These are phyloP conservation scores for Trichosporon ovoides DNA, from an alignment of 1,284 basidiomycete genomes.

Conservation along the genomic window DNA sequence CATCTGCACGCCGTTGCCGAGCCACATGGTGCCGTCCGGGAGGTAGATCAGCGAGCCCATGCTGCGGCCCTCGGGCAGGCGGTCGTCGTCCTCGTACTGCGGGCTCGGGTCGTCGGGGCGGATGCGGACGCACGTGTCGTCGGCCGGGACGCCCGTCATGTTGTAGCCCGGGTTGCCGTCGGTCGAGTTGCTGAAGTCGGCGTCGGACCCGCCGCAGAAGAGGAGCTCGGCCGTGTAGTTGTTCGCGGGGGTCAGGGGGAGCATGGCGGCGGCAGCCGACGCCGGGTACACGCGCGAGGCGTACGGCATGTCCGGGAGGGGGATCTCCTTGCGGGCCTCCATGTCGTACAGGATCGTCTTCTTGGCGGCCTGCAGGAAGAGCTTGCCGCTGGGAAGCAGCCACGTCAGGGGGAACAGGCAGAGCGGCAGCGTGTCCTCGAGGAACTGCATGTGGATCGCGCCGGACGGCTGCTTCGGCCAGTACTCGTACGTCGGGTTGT, in stretches of 20 bases:
- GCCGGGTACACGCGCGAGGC: slow-evolving; percentile 85
- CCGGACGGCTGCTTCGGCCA: slow-evolving; percentile 60
- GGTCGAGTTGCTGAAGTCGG: slow-evolving; percentile 42
- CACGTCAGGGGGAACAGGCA: slow-evolving; percentile 83
- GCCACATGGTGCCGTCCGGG: slow-evolving; percentile 47
- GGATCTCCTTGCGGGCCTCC: slow-evolving; percentile 29
- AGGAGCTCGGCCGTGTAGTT: slow-evolving; percentile 78
- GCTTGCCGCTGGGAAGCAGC: slow-evolving; percentile 72
- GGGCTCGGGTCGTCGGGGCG: slow-evolving; percentile 68
- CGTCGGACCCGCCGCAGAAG: slow-evolving; percentile 77
- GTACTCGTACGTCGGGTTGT: slow-evolving; percentile 73
- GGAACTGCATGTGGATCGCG: slow-evolving; percentile 66
- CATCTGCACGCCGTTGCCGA: slow-evolving; percentile 67
- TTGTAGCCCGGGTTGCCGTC: slow-evolving; percentile 46
- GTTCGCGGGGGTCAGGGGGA: slow-evolving; percentile 83
- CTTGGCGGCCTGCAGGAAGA: slow-evolving; percentile 61
- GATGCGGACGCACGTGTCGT: slow-evolving; percentile 54
- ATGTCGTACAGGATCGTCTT: slow-evolving; percentile 46
- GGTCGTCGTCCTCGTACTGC: slow-evolving; percentile 61
- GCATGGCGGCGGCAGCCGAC: slow-evolving; percentile 80
- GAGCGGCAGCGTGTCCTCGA: slow-evolving; percentile 78
- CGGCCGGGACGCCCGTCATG: slow-evolving; percentile 44
- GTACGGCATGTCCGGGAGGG: slow-evolving; percentile 50
- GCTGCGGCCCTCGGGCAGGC: slow-evolving; percentile 64
- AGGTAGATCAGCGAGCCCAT: slow-evolving; percentile 66